A percentile compares a stretch with the other conserved stretches of the same genome.
These are phyloP conservation scores for Ophiocordyceps camponoti-leonardi DNA, from an alignment of 2,329 filamentous ascomycete genomes.

Conservation along the genomic window DNA sequence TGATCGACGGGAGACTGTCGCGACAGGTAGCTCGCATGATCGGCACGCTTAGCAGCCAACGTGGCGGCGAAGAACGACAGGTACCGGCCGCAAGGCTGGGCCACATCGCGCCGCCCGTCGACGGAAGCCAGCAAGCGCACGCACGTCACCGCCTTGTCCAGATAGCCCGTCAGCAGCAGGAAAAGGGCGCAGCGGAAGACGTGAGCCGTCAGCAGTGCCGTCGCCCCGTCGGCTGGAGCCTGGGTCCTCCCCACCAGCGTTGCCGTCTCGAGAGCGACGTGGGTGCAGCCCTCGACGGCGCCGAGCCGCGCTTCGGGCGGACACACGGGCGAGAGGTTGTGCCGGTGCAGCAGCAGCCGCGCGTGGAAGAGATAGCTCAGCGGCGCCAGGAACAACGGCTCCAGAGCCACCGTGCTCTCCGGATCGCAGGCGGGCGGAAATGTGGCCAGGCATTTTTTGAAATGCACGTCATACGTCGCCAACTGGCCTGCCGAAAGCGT, in stretches of 20 bases:
- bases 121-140: slow-evolving; percentile 56
- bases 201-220: slow-evolving; percentile 62
- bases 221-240: slow-evolving; percentile 48
- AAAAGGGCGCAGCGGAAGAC: slow-evolving; percentile 77
- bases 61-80: slow-evolving; percentile 63
- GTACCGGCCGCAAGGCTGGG: slow-evolving; percentile 64
- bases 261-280: slow-evolving; percentile 62
- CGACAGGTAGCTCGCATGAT: slow-evolving; percentile 22
- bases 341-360: slow-evolving; percentile 72
- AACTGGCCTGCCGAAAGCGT: slow-evolving; percentile 50
- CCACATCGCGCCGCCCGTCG: slow-evolving; percentile 53
- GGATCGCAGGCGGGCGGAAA: slow-evolving; percentile 64
- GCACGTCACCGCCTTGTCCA: slow-evolving; percentile 54
- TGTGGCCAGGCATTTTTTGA: slow-evolving; percentile 53
- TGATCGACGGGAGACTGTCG: slow-evolving; percentile 15
- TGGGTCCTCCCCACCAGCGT: slow-evolving; percentile 52
- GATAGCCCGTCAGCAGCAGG: slow-evolving; percentile 57
- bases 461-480: slow-evolving; percentile 66
- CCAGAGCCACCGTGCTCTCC: slow-evolving; percentile 46
- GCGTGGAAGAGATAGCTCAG: slow-evolving; percentile 66
- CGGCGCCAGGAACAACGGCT: slow-evolving; percentile 58
- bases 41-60: slow-evolving; percentile 37
- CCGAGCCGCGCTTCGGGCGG: slow-evolving; percentile 45
- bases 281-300: slow-evolving; percentile 63
- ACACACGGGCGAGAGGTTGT: slow-evolving; percentile 65